Conservation (phyloP, 345 rosid species). For the Moricandia moricandioides region DNA sequence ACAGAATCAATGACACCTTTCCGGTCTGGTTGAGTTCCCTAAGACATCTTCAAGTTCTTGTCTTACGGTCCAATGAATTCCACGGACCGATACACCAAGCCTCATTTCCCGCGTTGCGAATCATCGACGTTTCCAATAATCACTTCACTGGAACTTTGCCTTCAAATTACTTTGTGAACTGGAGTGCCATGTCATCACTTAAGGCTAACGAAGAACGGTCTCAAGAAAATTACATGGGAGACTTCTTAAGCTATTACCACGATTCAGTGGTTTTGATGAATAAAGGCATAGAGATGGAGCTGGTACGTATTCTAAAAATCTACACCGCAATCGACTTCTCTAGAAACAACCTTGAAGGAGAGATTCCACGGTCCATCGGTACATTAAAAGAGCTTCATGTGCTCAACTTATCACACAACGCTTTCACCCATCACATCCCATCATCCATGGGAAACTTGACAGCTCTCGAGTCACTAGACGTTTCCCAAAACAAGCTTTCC, state of each 20-base stretch:
- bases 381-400: neutral
- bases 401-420: constrained; percentile 12
- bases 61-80: constrained; percentile 44
- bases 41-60: constrained; percentile 40
- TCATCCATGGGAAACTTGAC: constrained; percentile 14
- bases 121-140: constrained; percentile 5
- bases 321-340: neutral
- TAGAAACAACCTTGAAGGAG: neutral
- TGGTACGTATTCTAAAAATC: neutral
- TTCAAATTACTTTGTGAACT: neutral
- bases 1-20: constrained; percentile 30
- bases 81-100: neutral
- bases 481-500: constrained; percentile 21
- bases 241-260: neutral
- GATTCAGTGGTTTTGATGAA: neutral
- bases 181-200: neutral
- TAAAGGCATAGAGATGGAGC: neutral
- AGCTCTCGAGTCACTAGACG: constrained; percentile 18
- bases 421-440: constrained; percentile 21
- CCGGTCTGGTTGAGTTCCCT: constrained; percentile 39
- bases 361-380: neutral
- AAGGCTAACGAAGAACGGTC: neutral
- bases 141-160: neutral
- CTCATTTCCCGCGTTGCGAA: constrained; percentile 10
- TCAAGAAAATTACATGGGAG: neutral